phyloP scores from a whole-genome alignment of 2,329 filamentous ascomycete genomes.

The Epichloe uncinata region DNA sequence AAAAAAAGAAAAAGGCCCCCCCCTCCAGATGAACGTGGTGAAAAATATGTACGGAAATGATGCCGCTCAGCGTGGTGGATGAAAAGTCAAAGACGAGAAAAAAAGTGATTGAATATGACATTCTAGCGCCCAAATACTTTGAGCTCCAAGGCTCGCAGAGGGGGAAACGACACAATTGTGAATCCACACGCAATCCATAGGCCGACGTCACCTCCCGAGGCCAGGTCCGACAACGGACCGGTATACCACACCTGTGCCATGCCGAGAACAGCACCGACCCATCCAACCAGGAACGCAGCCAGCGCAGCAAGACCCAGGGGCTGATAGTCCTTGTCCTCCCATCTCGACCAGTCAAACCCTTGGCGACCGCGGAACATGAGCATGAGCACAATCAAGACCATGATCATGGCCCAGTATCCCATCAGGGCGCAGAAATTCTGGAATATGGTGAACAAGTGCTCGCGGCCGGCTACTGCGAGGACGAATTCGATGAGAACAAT shows the following conservation, averaged over 20 bases:
- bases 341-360: constrained; percentile 29
- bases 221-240: constrained; percentile 42
- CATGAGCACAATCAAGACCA: constrained; percentile 31
- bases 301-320: constrained; percentile 32
- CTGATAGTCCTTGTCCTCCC: constrained; percentile 32
- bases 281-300: constrained; percentile 29
- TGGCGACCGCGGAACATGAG: constrained; percentile 27
- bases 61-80: background rate
- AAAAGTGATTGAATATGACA: background rate
- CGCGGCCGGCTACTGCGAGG: constrained; percentile 39
- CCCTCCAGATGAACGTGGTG: too few species aligned
- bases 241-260: constrained; percentile 47
- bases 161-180: constrained; percentile 30
- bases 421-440: constrained; percentile 40
- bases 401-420: constrained; percentile 41
- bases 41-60: too few species aligned
- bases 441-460: constrained; percentile 38
- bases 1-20: too few species aligned
- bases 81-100: background rate
- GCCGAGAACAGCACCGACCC: constrained; percentile 39
- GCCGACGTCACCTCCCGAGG: constrained; percentile 34
- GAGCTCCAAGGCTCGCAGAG: constrained; percentile 16
- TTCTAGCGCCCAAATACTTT: constrained; percentile 13
- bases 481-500: constrained; percentile 42
- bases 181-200: constrained; percentile 52